Evolutionary conservation across 139 green algal genomes (phyloP).

Genomic region (Spirogloea muscicola): DNA sequence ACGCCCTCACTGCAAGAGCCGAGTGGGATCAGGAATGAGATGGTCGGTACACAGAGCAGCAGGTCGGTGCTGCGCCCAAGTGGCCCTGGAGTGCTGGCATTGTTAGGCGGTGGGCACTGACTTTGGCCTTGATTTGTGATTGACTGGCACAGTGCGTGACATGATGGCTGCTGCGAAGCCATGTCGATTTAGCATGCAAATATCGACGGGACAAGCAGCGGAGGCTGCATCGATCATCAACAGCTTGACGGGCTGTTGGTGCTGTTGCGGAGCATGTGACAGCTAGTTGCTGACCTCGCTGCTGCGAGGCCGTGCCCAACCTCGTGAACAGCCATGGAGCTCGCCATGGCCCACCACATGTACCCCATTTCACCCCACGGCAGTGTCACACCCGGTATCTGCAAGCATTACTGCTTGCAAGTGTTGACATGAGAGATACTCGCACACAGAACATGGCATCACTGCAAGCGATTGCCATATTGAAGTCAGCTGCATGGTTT

Average conservation of each 20-base stretch:
- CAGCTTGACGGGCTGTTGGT: too few relatives aligned
- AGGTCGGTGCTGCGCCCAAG: neutral
- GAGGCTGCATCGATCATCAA: too few relatives aligned
- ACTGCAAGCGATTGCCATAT: too few relatives aligned
- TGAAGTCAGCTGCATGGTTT: too few relatives aligned
- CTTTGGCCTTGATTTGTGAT: neutral
- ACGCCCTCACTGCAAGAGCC: constrained; percentile 52
- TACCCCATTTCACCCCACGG: constrained; percentile 14
- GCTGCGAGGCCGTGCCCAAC: constrained; percentile 29
- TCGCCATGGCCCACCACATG: constrained; percentile 6
- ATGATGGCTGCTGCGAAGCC: neutral
- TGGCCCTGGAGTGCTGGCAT: neutral
- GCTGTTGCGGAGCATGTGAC: too few relatives aligned
- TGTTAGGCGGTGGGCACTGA: neutral
- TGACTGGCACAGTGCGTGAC: neutral
- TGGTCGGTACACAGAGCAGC: neutral
- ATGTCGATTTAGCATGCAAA: too few relatives aligned
- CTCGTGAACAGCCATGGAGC: constrained; percentile 21
- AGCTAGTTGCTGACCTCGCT: constrained; percentile 26
- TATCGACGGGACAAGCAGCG: too few relatives aligned
- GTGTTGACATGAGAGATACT: too few relatives aligned
- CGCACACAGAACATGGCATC: too few relatives aligned
- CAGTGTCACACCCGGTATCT: constrained; percentile 32
- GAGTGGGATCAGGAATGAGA: neutral
- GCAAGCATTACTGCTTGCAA: too few relatives aligned